phyloP scores from a whole-genome alignment of 2,329 filamentous ascomycete genomes.

The Penicillium nordicum region DNA sequence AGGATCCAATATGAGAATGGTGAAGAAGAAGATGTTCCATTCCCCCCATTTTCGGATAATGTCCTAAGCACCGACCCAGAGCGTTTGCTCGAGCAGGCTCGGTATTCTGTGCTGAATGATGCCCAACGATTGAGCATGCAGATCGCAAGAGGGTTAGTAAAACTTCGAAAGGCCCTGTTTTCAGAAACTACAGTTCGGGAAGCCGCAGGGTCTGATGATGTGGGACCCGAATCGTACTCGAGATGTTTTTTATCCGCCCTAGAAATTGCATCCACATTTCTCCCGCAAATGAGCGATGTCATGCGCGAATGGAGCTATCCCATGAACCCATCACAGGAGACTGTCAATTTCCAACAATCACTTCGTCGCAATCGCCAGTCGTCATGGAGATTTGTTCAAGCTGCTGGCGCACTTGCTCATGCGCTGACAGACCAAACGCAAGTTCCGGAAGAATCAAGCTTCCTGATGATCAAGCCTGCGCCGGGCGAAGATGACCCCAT shows the following conservation, averaged over 20 bases:
- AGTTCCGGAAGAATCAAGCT: slow-evolving; percentile 39
- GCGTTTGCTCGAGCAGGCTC: slow-evolving; percentile 38
- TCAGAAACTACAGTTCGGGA: slow-evolving; percentile 40
- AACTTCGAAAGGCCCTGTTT: slow-evolving; percentile 56
- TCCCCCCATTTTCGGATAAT: slow-evolving; percentile 37
- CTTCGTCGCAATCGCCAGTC: slow-evolving; percentile 56
- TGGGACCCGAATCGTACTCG: slow-evolving; percentile 33
- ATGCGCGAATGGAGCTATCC: slow-evolving; percentile 58
- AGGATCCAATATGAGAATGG: slow-evolving; percentile 59
- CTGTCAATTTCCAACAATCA: slow-evolving; percentile 54
- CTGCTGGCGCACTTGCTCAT: slow-evolving; percentile 55
- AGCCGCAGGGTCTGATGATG: slow-evolving; percentile 25
- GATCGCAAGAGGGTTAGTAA: slow-evolving; percentile 55
- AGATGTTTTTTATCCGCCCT: slow-evolving; percentile 42
- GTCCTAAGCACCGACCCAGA: slow-evolving; percentile 29
- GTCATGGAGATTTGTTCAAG: slow-evolving; percentile 60
- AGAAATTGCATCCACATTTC: slow-evolving; percentile 45
- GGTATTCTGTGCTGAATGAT: slow-evolving; percentile 49
- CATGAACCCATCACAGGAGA: slow-evolving; percentile 51
- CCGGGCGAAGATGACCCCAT: slow-evolving; percentile 42
- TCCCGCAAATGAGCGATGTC: slow-evolving; percentile 57
- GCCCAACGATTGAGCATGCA: slow-evolving; percentile 53
- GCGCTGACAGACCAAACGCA: slow-evolving; percentile 54
- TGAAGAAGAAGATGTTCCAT: slow-evolving; percentile 56
- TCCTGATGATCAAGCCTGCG: slow-evolving; percentile 49